These are phyloP conservation scores for Epichloe sibirici DNA, from an alignment of 2,329 filamentous ascomycete genomes.

Conservation along the genomic window DNA sequence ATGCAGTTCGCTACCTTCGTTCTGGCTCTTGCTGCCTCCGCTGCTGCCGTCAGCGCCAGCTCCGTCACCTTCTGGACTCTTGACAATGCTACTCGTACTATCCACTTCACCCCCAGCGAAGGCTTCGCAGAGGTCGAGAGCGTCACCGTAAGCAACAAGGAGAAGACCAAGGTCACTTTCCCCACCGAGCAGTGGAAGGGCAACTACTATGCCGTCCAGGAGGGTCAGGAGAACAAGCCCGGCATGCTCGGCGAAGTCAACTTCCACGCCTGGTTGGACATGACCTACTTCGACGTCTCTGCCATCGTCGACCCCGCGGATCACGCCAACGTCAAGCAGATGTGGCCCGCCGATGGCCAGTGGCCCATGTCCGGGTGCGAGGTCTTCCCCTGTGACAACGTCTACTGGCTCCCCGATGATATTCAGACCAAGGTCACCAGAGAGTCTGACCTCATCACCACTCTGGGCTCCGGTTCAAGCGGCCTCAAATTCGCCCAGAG, in stretches of 20 bases:
- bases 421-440: constrained; percentile 41
- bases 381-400: constrained; percentile 38
- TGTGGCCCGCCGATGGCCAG: constrained; percentile 31
- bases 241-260: constrained; percentile 43
- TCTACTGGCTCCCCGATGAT: constrained; percentile 42
- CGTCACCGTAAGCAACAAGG: constrained; percentile 26
- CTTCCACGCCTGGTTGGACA: constrained; percentile 34
- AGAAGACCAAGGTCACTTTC: constrained; percentile 29
- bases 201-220: constrained; percentile 37
- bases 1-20: constrained; percentile 42
- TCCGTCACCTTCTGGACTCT: constrained; percentile 49
- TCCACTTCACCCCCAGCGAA: constrained; percentile 37
- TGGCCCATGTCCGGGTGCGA: constrained; percentile 37
- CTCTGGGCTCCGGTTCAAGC: constrained; percentile 28
- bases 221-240: constrained; percentile 27
- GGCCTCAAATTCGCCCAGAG: constrained; percentile 11
- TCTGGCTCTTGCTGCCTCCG: constrained; percentile 30
- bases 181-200: constrained; percentile 31
- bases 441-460: constrained; percentile 37
- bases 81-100: constrained; percentile 35
- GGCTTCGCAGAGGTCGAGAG: constrained; percentile 23
- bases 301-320: constrained; percentile 43
- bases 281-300: constrained; percentile 46
- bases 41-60: constrained; percentile 29
- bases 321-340: constrained; percentile 39